phyloP scores from a whole-genome alignment of 495 filamentous ascomycete species.

The Endocarpon pusillum region DNA sequence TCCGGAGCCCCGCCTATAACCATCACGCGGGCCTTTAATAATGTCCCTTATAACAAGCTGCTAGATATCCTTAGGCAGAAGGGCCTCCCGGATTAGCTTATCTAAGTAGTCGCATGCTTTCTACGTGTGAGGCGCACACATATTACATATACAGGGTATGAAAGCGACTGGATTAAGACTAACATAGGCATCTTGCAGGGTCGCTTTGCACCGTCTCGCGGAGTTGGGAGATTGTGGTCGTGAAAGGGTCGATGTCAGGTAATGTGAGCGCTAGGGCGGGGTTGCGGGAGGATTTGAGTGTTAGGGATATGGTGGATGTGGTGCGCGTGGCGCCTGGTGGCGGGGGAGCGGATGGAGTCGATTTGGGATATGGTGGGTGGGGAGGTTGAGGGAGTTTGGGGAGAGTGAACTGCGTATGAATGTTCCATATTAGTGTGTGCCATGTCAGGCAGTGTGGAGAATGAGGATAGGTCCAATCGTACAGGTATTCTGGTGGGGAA shows the following conservation, averaged over 20 bases:
- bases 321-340: constrained; percentile 24
- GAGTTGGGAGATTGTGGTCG: constrained; percentile 55
- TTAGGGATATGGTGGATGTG: constrained; percentile 35
- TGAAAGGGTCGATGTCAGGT: constrained; percentile 33
- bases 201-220: constrained; percentile 40
- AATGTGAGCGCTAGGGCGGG: constrained; percentile 46
- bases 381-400: constrained; percentile 16
- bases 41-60: no score
- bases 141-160: no score
- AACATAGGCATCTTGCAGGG: no score
- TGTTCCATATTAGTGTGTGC: constrained; percentile 1
- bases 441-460: constrained; percentile 1
- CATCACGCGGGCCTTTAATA: constrained; percentile 51
- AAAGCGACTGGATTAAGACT: no score
- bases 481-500: constrained; percentile 56
- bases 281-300: constrained; percentile 60
- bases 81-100: no score
- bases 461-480: constrained; percentile 20
- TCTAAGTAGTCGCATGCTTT: no score
- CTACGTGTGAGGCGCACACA: constrained; percentile 22
- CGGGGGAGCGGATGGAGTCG: constrained; percentile 28
- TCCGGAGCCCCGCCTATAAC: constrained; percentile 49
- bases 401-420: constrained; percentile 29
- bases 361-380: constrained; percentile 6
- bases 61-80: no score